Base-by-base conservation (phyloP, 768 basidiomycete species). In the Podaxis sp. region DNA sequence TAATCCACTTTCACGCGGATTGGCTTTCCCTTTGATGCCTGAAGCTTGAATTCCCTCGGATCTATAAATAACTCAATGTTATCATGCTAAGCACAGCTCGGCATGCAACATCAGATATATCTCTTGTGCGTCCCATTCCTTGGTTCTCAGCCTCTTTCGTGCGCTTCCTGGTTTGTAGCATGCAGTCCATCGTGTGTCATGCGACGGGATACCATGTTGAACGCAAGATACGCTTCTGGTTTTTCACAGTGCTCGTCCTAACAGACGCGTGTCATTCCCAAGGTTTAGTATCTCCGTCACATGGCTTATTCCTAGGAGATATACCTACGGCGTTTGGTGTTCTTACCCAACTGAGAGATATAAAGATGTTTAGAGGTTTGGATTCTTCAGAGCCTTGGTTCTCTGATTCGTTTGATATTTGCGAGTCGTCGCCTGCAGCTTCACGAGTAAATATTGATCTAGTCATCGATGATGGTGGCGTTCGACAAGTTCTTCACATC, bases 401-500 rank as follows among this genome's bases (percentile, higher is more conserved):
- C 44, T 48, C 56, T 54, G 5, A 3, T 36, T 9, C 14, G 16
- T 35, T 10, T 37, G 16, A 27, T 44, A 36, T 51, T 42, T 21
- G 28, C 56, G 11, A 47, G 37, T 53, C 16, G 0, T n/a, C n/a
- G 9, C 56, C 23, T 58, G 27, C 47, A 50, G 6, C 5, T 44
- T 6, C 5, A 40, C 38, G 38, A 14, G 32, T 32, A 32, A 21
- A 27, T 7, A 14, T 11, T 28, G 11, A 23, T 51, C 25, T 38
- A 36, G 9, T 25, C 4, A 58, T 27, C 23, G 28, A 42, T 13
- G 27, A 60, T 60, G 59, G 59, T 60, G 21, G 59, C 51, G 5
- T 60, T 60, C 9, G 54, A 60, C 59, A 60, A 60, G 42, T 60
- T 60, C 42, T 60, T 60, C n/a, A 60, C 59, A 46, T 60, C 59